A percentile compares a stretch with the other conserved stretches of the same genome.
phyloP scores from a whole-genome alignment of 140 eudicot species.

The Flaveria floridana region DNA sequence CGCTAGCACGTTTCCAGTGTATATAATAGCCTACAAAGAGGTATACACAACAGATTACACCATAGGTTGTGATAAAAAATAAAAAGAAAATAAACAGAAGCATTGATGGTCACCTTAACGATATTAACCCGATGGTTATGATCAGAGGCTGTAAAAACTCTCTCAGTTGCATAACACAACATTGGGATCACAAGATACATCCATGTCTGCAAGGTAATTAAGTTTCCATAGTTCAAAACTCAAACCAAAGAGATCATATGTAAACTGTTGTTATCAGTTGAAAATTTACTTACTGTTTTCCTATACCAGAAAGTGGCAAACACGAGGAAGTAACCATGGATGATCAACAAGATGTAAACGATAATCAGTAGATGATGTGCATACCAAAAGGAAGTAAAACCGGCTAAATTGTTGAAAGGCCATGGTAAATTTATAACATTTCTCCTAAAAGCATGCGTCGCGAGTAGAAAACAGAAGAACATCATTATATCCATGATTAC shows the following conservation, averaged over 20 bases:
- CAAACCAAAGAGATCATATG: not conserved
- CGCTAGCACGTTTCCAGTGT: conserved; percentile 85
- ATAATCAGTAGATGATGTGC: conserved; percentile 85
- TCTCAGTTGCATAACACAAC: conserved; percentile 57
- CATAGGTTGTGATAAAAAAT: not conserved
- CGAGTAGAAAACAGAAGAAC: conserved; percentile 70
- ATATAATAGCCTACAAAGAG: conserved; percentile 63
- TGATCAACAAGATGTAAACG: conserved; percentile 64
- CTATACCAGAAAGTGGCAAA: conserved; percentile 55
- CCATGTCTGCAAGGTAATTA: conserved; percentile 72
- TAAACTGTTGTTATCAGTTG: not conserved
- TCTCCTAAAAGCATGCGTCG: conserved; percentile 80
- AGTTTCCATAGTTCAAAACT: conserved; percentile 11
- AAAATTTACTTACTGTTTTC: conserved; percentile 65
- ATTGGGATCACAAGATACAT: conserved; percentile 77
- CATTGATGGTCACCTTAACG: conserved; percentile 49
- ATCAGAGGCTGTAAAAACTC: conserved; percentile 57
- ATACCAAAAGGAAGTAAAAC: conserved; percentile 94
- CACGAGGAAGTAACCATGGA: conserved; percentile 79
- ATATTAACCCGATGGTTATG: conserved; percentile 53
- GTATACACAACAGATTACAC: conserved; percentile 9
- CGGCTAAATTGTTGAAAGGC: conserved; percentile 71
- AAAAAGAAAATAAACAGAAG: not conserved
- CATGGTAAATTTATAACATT: conserved; percentile 72
- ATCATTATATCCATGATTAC: conserved; percentile 65